Evolutionary conservation across 1,284 basidiomycete species (phyloP).

Genomic region (Apiotrichum montevideense): DNA sequence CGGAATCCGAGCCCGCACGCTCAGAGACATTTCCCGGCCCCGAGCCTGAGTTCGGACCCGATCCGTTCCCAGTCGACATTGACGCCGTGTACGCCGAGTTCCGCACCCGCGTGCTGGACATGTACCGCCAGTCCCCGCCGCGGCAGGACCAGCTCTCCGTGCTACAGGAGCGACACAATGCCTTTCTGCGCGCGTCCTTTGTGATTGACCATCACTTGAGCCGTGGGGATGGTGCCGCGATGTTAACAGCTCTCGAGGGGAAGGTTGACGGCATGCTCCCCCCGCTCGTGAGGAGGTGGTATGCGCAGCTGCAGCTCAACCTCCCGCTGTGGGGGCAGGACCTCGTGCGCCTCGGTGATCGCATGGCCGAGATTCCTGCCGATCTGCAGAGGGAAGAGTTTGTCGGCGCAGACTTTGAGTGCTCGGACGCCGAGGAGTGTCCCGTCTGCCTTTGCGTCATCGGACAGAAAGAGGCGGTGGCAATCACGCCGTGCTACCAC

Average conservation of each 20-base stretch:
- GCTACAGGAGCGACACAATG: not conserved
- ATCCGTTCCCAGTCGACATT: not conserved
- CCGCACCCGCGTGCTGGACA: not conserved
- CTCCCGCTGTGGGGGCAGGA: not conserved
- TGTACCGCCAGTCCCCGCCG: not conserved
- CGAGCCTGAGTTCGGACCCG: not conserved
- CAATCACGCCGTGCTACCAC: conserved; percentile 1
- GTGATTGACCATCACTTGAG: not conserved
- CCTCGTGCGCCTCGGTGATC: not conserved
- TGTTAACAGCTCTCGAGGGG: not conserved
- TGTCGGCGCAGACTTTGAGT: not conserved
- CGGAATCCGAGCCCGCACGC: not conserved
- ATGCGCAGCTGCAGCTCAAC: not conserved
- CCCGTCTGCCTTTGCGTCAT: not conserved
- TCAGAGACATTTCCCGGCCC: too few relatives aligned
- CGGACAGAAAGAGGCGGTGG: not conserved
- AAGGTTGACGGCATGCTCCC: not conserved
- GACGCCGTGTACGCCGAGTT: not conserved
- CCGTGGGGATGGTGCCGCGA: not conserved
- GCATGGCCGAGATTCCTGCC: not conserved
- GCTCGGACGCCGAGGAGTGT: not conserved
- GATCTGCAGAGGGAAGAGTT: not conserved
- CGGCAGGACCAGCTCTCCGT: not conserved
- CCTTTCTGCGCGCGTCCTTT: not conserved
- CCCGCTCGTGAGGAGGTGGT: not conserved